Evolutionary conservation across 2,329 filamentous ascomycete species (phyloP).

Genomic region (Fusarium setosum): DNA sequence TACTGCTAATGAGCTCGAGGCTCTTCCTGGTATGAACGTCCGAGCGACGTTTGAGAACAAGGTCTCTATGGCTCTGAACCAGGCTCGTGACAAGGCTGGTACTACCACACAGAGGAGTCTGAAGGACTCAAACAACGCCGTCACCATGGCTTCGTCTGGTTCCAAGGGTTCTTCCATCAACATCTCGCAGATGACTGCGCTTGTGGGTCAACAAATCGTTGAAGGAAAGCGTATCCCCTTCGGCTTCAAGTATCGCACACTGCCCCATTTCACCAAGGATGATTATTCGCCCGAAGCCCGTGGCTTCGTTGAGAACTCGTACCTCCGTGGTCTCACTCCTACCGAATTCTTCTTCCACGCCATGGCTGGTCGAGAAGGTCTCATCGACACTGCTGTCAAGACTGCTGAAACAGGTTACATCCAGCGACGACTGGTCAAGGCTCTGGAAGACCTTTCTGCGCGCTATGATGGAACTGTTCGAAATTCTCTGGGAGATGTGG

Average conservation of each 20-base stretch:
- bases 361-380: constrained; percentile 99
- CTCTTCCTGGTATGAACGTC: constrained; percentile 98
- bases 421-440: constrained; percentile 97
- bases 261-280: constrained; percentile 99
- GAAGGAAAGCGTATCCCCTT: constrained; percentile 99
- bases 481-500: constrained; percentile 95
- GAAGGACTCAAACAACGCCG: constrained; percentile 96
- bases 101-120: constrained; percentile 90
- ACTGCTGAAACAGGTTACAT: constrained; percentile 99
- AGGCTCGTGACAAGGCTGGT: constrained; percentile 96
- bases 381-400: constrained; percentile 99
- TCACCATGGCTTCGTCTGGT: constrained; percentile 94
- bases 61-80: constrained; percentile 93
- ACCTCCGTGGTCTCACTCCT: constrained; percentile 93
- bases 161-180: constrained; percentile 99
- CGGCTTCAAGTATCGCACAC: constrained; percentile 96
- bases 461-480: constrained; percentile 98
- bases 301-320: constrained; percentile 99
- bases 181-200: constrained; percentile 98
- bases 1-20: constrained; percentile 87
- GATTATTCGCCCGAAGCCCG: constrained; percentile 97
- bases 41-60: constrained; percentile 98
- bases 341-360: constrained; percentile 99
- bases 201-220: constrained; percentile 97
- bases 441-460: constrained; percentile 95